phyloP scores from a whole-genome alignment of 2,329 filamentous ascomycete genomes.

The Leptographium wingfieldii region DNA sequence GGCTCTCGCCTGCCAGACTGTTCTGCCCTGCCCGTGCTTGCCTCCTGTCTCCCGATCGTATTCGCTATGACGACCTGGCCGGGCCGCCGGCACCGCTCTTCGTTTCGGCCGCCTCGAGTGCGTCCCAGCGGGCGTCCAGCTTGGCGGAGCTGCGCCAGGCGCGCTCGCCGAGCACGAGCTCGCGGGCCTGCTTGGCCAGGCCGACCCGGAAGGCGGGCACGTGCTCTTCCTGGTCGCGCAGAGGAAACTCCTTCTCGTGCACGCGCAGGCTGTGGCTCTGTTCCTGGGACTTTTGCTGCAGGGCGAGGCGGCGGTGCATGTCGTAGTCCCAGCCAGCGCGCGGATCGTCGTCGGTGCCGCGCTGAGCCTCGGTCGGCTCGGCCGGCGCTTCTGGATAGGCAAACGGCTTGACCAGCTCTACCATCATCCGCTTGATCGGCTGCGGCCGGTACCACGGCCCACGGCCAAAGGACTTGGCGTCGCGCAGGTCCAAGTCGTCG shows the following conservation, averaged over 20 bases:
- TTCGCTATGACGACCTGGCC: not conserved
- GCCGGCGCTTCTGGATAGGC: constrained; percentile 65
- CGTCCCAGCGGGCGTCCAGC: constrained; percentile 1
- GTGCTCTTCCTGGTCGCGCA: constrained; percentile 20
- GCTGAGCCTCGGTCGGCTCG: constrained; percentile 26
- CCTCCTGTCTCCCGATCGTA: not conserved
- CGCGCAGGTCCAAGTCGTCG: not conserved
- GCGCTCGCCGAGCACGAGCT: constrained; percentile 45
- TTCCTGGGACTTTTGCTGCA: constrained; percentile 18
- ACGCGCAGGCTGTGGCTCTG: constrained; percentile 11
- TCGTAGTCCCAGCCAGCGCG: constrained; percentile 48
- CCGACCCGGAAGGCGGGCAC: constrained; percentile 26
- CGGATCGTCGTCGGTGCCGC: constrained; percentile 11
- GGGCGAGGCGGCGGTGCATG: constrained; percentile 28
- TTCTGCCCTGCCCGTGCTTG: too few relatives aligned
- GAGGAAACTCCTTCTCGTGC: constrained; percentile 10
- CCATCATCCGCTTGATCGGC: constrained; percentile 83
- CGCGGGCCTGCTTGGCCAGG: constrained; percentile 47
- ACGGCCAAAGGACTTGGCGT: constrained; percentile 10
- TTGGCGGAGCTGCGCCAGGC: constrained; percentile 38
- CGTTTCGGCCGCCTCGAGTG: not conserved
- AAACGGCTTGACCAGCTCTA: constrained; percentile 79
- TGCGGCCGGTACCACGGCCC: constrained; percentile 57
- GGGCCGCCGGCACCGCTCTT: not conserved
- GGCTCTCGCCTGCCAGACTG: too few relatives aligned